Evolutionary conservation across 495 filamentous ascomycete species (phyloP).

Genomic region (Neurospora sp.): DNA sequence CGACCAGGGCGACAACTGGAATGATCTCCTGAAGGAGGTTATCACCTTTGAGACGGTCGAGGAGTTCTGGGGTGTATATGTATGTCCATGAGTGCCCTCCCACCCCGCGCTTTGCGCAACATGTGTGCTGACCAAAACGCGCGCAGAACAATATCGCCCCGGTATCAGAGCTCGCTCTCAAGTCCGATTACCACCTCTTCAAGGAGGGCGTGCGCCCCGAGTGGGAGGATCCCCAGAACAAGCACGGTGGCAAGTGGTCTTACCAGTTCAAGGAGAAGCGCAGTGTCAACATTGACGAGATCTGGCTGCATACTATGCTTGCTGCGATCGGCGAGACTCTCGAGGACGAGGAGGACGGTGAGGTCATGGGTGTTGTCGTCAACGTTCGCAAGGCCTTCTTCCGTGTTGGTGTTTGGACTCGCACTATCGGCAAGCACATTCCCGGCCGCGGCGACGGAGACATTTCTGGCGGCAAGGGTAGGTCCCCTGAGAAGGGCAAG

Average conservation of each 20-base stretch:
- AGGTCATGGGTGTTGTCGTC: constrained; percentile 98
- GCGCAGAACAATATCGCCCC: constrained; percentile 94
- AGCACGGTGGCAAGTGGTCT: constrained; percentile 98
- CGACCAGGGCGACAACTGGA: constrained; percentile 89
- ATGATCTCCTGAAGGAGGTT: constrained; percentile 93
- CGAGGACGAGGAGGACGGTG: constrained; percentile 84
- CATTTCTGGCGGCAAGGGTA: constrained; percentile 55
- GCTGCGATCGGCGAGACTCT: constrained; percentile 96
- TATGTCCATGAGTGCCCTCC: constrained; percentile 39
- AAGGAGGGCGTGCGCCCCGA: constrained; percentile 93
- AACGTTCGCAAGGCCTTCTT: constrained; percentile 98
- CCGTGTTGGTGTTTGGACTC: constrained; percentile 87
- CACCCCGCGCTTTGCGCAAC: neutral
- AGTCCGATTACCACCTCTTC: constrained; percentile 99
- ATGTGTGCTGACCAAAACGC: constrained; percentile 8
- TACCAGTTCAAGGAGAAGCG: constrained; percentile 96
- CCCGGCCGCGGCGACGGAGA: constrained; percentile 63
- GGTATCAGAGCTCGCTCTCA: constrained; percentile 87
- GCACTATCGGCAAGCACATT: constrained; percentile 75
- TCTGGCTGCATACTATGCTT: constrained; percentile 96
- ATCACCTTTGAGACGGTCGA: constrained; percentile 97
- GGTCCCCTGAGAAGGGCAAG: constrained; percentile 67
- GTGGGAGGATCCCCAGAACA: constrained; percentile 97
- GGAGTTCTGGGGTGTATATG: constrained; percentile 99
- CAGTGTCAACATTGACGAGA: constrained; percentile 77